Conservation (phyloP, 176 grass and related monocot species). For the Eleusine indica region DNA sequence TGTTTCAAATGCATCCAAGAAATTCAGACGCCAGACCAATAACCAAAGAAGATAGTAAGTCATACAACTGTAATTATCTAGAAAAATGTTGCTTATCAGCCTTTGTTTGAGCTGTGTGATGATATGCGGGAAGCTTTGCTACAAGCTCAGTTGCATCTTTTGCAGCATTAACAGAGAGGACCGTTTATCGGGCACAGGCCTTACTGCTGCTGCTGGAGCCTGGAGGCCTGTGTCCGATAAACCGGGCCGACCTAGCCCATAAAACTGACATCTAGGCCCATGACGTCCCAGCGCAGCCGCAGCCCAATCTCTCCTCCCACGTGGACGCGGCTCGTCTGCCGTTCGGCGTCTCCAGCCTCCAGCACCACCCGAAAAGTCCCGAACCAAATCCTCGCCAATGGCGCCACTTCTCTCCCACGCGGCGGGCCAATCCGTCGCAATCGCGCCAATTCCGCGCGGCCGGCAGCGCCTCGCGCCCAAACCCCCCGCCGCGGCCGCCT, state of each 20-base stretch:
- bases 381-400: constrained; percentile 47
- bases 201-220: no score
- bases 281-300: neutral
- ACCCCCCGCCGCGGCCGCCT: constrained; percentile 32
- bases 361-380: constrained; percentile 33
- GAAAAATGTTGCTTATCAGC: constrained; percentile 90
- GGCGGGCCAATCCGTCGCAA: constrained; percentile 25
- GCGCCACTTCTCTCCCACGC: constrained; percentile 49
- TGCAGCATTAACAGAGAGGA: constrained; percentile 94
- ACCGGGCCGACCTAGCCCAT: neutral
- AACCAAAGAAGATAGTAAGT: no score
- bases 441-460: constrained; percentile 16
- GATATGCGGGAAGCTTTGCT: constrained; percentile 89
- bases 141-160: constrained; percentile 89
- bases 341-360: neutral
- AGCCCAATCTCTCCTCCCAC: neutral
- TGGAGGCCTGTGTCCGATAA: neutral
- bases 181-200: constrained; percentile 8
- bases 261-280: neutral
- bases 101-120: constrained; percentile 85
- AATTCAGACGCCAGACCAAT: no score
- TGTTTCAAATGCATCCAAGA: no score
- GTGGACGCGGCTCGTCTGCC: neutral
- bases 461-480: constrained; percentile 12
- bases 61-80: constrained; percentile 42